Evolutionary conservation across 2,329 filamentous ascomycete species (phyloP).

Genomic region (Aspergillus oerlinghausenensis): DNA sequence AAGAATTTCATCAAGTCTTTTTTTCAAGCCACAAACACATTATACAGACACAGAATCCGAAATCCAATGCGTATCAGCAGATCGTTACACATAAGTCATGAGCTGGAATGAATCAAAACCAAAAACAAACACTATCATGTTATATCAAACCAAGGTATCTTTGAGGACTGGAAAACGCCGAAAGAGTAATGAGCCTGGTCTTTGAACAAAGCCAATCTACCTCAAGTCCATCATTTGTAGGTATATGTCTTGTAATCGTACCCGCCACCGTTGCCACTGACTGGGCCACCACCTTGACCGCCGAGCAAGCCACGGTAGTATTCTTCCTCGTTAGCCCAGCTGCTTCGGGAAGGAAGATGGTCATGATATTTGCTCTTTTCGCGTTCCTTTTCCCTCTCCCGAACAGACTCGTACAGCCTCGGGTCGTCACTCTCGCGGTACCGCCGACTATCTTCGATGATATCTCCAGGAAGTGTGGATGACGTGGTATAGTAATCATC

Average conservation of each 20-base stretch:
- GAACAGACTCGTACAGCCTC: slow-evolving; percentile 23
- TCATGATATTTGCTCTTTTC: slow-evolving; percentile 26
- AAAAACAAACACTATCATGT: not conserved
- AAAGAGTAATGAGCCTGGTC: not conserved
- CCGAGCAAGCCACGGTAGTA: slow-evolving; percentile 35
- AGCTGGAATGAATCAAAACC: not conserved
- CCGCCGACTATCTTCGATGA: slow-evolving; percentile 20
- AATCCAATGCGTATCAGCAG: not conserved
- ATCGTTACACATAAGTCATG: slow-evolving; percentile 3
- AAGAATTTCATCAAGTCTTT: not conserved
- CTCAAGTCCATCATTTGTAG: slow-evolving; percentile 18
- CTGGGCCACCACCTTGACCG: slow-evolving; percentile 24
- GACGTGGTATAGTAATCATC: slow-evolving; percentile 25
- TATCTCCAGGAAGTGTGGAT: slow-evolving; percentile 19
- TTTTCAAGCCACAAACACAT: not conserved
- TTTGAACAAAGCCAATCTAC: not conserved
- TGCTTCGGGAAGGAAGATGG: slow-evolving; percentile 19
- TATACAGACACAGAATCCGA: not conserved
- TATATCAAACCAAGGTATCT: slow-evolving; percentile 1
- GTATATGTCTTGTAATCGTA: slow-evolving; percentile 25
- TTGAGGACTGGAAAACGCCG: not conserved
- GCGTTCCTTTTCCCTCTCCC: slow-evolving; percentile 25
- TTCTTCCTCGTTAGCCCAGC: slow-evolving; percentile 33
- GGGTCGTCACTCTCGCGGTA: slow-evolving; percentile 24
- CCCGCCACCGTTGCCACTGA: slow-evolving; percentile 12